phyloP scores from a whole-genome alignment of 768 basidiomycete species.

The Calocera viscosa region DNA sequence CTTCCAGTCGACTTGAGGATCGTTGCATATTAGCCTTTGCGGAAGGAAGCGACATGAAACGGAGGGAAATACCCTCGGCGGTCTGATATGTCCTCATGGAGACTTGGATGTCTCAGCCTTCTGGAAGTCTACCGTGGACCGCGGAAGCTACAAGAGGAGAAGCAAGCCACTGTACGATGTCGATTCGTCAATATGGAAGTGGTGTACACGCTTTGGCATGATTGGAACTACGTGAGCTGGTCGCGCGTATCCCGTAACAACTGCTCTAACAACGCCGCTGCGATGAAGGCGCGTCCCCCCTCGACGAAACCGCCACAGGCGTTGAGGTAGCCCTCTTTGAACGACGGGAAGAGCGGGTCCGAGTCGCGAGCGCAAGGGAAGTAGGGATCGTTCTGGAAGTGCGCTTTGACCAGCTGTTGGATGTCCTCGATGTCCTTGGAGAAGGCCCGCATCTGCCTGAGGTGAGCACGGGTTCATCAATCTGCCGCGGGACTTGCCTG shows the following conservation, averaged over 20 bases:
- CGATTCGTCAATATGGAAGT: no score
- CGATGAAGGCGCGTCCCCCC: no score
- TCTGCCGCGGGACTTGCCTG: constrained; percentile 20
- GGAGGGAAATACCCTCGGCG: neutral
- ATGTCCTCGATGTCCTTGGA: constrained; percentile 17
- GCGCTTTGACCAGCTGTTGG: constrained; percentile 21
- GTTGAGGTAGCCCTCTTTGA: constrained; percentile 21
- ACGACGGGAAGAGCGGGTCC: constrained; percentile 21
- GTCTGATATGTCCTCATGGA: constrained; percentile 2
- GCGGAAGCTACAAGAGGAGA: neutral
- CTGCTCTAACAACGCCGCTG: no score
- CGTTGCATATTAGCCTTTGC: neutral
- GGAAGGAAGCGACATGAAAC: neutral
- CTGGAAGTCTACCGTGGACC: neutral
- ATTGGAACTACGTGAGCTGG: no score
- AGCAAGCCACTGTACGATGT: no score
- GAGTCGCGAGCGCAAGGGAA: constrained; percentile 23
- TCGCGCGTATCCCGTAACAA: no score
- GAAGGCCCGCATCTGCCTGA: constrained; percentile 21
- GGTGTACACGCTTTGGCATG: no score
- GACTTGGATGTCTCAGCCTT: constrained; percentile 4
- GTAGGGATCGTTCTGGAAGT: constrained; percentile 27
- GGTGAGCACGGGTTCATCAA: neutral
- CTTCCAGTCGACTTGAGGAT: neutral
- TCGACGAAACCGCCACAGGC: constrained; percentile 12